Base-by-base conservation (phyloP, 306 rosid genomes). In the Nissolia schottii region DNA sequence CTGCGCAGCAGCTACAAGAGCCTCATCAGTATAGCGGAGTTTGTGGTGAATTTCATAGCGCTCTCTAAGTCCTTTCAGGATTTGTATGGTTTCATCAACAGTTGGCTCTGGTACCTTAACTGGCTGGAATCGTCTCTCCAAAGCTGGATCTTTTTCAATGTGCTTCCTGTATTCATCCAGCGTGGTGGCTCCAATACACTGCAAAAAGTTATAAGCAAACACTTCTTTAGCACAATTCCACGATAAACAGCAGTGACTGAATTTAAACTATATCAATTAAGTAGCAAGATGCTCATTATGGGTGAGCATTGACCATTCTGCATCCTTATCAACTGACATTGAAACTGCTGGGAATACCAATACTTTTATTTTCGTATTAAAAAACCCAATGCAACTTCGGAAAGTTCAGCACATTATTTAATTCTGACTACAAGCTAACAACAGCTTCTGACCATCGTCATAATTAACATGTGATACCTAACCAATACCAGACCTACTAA, bases 171-270 rank as follows among this genome's bases (percentile, higher is more conserved):
- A 94, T 82, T 94, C 99, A 25, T 94, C 99, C 10, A 94, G 83
- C 32, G 99, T 94, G 14, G 99, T 94, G 81, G 99, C 99, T 64
- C 99, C 99, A 73, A 94, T 94, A 71, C 99, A 94, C 99, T 94
- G 84, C 79, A 82, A 35, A 79, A 66, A 74, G 40, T 59, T 67
- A 54, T 19, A 85, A 75, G 70, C 18, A 32, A 16, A 74, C 77
- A 73, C 32, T 59, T 73, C 24, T 54, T 58, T 25, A 67, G 74
- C 16, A 8, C 49, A 67, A 13, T 55, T 41, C 71, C 62, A 75
- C 49, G 34, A 59, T 28, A 73, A 40, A 34, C 20, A 66, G 32
- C 49, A 32, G 43, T 10, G 45, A 43, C 23, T 56, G 66, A 31
- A 38, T 49, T 70, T 27, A 32, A 64, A n/a, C 50, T 16, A 29